Conservation (phyloP, 2,329 filamentous ascomycete species). For the Aspergillus sp. region DNA sequence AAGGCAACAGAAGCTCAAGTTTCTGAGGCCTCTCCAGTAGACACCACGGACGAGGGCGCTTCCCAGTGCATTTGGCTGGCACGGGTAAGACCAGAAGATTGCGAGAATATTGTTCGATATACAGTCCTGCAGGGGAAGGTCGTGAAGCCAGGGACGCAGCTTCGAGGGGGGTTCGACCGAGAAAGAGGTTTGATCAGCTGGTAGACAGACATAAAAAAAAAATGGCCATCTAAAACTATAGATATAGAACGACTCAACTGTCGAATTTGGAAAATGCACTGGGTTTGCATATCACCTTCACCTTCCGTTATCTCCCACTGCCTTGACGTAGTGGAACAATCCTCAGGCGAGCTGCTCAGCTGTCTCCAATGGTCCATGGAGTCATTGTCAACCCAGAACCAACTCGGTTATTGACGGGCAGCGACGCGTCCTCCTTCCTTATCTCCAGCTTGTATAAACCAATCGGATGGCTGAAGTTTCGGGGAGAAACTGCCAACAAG, state of each 20-base stretch:
- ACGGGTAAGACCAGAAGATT: constrained; percentile 80
- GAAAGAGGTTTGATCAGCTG: constrained; percentile 80
- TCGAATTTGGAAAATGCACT: background rate
- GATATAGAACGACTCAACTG: constrained; percentile 1
- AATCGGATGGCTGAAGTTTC: background rate
- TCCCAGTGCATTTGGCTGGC: constrained; percentile 93
- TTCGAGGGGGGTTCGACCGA: constrained; percentile 89
- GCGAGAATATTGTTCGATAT: constrained; percentile 85
- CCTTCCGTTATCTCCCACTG: background rate
- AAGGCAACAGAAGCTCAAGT: constrained; percentile 12
- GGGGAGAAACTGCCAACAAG: background rate
- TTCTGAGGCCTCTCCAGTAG: constrained; percentile 35
- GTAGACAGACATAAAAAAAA: constrained; percentile 49
- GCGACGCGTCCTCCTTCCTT: background rate
- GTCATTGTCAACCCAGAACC: background rate
- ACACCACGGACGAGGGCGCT: constrained; percentile 57
- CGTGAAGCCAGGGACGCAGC: constrained; percentile 80
- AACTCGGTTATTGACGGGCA: constrained; percentile 1
- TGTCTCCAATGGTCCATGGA: background rate
- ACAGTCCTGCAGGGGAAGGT: constrained; percentile 93
- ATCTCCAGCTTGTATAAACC: background rate
- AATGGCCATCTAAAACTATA: background rate
- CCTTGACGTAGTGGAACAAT: background rate
- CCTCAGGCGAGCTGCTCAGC: background rate
- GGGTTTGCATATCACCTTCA: background rate